A percentile compares a stretch with the other conserved stretches of the same genome.
phyloP scores from a whole-genome alignment of 495 filamentous ascomycete species.

The Pyrenula aspistea region DNA sequence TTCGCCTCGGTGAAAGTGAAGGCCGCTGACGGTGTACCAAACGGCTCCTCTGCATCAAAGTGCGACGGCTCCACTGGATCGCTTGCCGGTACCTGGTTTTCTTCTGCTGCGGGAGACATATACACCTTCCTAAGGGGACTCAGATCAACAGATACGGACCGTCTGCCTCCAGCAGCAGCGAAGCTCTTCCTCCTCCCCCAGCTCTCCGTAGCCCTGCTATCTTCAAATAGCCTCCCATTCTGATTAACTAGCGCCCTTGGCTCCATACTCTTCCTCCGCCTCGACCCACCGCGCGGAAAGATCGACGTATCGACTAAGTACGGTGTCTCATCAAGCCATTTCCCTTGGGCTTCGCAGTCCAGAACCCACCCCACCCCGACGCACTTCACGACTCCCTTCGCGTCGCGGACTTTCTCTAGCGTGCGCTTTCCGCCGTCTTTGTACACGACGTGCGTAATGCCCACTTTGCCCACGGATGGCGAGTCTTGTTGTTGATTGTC shows the following conservation, averaged over 20 bases:
- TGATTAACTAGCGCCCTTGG: conserved; percentile 63
- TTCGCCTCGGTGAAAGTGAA: conserved; percentile 5
- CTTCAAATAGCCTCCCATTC: conserved; percentile 49
- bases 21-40: not conserved
- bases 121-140: conserved; percentile 17
- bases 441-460: conserved; percentile 90
- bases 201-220: conserved; percentile 19
- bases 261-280: conserved; percentile 87
- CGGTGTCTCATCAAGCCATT: conserved; percentile 57
- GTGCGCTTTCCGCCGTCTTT: conserved; percentile 86
- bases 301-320: conserved; percentile 62
- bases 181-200: conserved; percentile 3
- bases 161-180: conserved; percentile 14
- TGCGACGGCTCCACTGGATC: not conserved
- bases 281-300: conserved; percentile 63
- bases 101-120: conserved; percentile 8
- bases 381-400: conserved; percentile 63
- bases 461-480: conserved; percentile 41
- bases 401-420: conserved; percentile 71
- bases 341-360: conserved; percentile 69
- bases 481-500: conserved; percentile 20
- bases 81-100: conserved; percentile 2
- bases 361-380: conserved; percentile 84
- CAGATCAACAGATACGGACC: conserved; percentile 21
- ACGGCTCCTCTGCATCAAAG: not conserved